These are phyloP conservation scores for Dictyostelium citrinum DNA, from an alignment of 78 protist species.

Conservation along the genomic window DNA sequence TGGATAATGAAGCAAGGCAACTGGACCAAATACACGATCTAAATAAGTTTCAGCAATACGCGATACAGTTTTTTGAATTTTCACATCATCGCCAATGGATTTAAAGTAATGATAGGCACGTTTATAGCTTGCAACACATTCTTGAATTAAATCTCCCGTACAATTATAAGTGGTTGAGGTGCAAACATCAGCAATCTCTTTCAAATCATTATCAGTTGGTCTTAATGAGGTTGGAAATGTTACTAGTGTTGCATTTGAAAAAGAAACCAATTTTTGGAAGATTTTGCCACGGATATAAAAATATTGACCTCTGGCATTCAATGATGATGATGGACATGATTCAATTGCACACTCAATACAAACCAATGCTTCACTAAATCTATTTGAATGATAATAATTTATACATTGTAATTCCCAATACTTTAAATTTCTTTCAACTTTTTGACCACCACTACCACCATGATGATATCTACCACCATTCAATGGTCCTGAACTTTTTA, in stretches of 20 bases:
- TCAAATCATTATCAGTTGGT: conserved; percentile 52
- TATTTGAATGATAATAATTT: conserved; percentile 48
- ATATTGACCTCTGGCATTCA: conserved; percentile 67
- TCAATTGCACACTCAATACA: conserved; percentile 78
- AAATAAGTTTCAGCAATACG: conserved; percentile 70
- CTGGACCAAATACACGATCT: conserved; percentile 82
- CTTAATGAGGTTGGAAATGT: conserved; percentile 67
- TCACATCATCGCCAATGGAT: conserved; percentile 77
- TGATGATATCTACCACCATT: not conserved
- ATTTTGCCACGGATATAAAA: conserved; percentile 74
- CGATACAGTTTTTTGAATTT: conserved; percentile 68
- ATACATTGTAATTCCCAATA: conserved; percentile 65
- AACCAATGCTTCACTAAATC: conserved; percentile 38
- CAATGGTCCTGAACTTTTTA: not conserved
- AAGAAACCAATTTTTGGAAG: conserved; percentile 59
- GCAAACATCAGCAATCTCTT: conserved; percentile 16
- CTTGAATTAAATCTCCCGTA: conserved; percentile 76
- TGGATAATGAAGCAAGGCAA: conserved; percentile 63
- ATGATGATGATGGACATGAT: conserved; percentile 38
- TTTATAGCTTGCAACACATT: conserved; percentile 65
- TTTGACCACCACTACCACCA: conserved; percentile 45
- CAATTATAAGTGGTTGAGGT: conserved; percentile 40
- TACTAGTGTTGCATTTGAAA: conserved; percentile 49
- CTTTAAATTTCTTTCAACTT: conserved; percentile 51
- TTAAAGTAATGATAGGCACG: conserved; percentile 76